Conservation (phyloP, 768 basidiomycete genomes). For the Imleria badia region DNA sequence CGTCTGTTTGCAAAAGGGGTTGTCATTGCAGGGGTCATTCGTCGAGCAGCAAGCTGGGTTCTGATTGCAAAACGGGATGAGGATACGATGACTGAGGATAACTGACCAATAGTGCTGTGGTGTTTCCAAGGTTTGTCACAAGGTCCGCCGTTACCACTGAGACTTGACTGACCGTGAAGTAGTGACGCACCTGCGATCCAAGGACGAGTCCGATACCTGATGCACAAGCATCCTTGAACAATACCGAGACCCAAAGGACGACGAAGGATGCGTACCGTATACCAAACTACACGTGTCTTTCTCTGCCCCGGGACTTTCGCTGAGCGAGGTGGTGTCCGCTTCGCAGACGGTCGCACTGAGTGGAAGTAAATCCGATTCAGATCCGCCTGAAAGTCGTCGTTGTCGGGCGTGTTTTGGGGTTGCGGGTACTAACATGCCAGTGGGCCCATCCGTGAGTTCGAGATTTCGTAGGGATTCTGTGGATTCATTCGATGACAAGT, state of each 20-base stretch:
- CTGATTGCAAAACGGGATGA: too few species aligned
- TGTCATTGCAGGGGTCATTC: too few species aligned
- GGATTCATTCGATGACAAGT: conserved; percentile 45
- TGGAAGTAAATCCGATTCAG: conserved; percentile 77
- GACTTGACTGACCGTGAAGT: too few species aligned
- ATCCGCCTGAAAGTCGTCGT: conserved; percentile 71
- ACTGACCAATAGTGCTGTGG: too few species aligned
- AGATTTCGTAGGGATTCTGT: conserved; percentile 75
- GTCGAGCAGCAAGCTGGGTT: too few species aligned
- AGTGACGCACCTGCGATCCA: conserved; percentile 62
- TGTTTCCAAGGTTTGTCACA: too few species aligned
- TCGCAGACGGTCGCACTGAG: conserved; percentile 77
- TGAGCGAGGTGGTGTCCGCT: conserved; percentile 49
- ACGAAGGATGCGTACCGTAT: conserved; percentile 55
- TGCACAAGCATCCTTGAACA: conserved; percentile 7
- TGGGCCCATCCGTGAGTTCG: conserved; percentile 71
- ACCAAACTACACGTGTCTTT: conserved; percentile 76
- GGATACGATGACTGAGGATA: too few species aligned
- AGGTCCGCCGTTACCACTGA: too few species aligned
- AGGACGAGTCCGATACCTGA: conserved; percentile 84
- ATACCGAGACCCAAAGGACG: background rate
- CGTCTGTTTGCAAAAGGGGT: too few species aligned
- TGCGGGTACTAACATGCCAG: conserved; percentile 24
- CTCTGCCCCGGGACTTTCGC: conserved; percentile 56
- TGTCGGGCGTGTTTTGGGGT: conserved; percentile 26